A percentile compares a stretch with the other conserved stretches of the same genome.
phyloP scores from a whole-genome alignment of 176 grass and related monocot species.

The Triticum urartu region DNA sequence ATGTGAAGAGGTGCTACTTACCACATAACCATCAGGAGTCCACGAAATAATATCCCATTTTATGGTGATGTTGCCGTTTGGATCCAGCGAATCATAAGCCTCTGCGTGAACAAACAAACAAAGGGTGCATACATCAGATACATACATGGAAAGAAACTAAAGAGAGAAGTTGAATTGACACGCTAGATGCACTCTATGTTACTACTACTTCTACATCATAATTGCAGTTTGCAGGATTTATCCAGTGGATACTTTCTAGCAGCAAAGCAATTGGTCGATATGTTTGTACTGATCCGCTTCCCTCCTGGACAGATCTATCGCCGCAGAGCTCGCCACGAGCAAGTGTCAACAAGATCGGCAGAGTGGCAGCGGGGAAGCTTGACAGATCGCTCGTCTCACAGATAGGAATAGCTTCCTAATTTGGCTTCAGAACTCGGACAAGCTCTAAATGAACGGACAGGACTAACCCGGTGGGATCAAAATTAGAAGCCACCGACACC shows the following conservation, averaged over 20 bases:
- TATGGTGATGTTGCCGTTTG: conserved; percentile 84
- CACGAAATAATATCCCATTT: conserved; percentile 90
- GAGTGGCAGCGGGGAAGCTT: not conserved
- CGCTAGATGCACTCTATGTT: not conserved
- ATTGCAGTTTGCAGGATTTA: conserved; percentile 10
- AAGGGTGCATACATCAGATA: conserved; percentile 25
- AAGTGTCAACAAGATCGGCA: not conserved
- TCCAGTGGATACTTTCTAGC: not conserved
- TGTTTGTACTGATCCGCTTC: not conserved
- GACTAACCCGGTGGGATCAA: not conserved
- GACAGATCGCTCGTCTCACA: not conserved
- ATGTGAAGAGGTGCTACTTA: conserved; percentile 53
- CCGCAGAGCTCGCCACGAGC: not conserved
- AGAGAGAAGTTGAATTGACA: not conserved
- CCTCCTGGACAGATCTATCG: conserved; percentile 21
- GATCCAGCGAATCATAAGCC: conserved; percentile 86
- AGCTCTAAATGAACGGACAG: not conserved
- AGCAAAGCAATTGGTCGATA: not conserved
- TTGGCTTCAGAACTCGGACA: not conserved
- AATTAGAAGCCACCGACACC: conserved; percentile 32
- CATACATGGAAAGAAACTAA: conserved; percentile 16
- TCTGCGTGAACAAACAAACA: conserved; percentile 43
- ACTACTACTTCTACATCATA: no score
- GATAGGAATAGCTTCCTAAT: not conserved
- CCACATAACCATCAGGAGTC: conserved; percentile 92